Conservation (phyloP, 257 asterid species). For the Cordia subcordata region DNA sequence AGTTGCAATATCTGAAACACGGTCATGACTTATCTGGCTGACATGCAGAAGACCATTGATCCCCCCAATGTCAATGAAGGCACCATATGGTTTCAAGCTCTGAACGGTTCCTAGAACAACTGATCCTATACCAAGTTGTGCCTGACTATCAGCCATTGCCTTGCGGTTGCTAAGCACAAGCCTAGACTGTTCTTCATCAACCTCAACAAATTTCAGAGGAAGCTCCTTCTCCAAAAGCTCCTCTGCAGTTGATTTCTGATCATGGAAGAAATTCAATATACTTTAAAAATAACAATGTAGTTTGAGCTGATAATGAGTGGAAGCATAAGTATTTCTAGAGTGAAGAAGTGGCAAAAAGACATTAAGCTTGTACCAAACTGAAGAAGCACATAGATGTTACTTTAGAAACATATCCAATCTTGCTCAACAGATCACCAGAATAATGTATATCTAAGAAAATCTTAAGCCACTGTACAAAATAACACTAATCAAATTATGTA, state of each 20-base stretch:
- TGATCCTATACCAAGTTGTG: constrained; percentile 94
- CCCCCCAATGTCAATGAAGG: constrained; percentile 95
- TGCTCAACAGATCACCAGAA: not conserved
- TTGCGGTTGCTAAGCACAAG: constrained; percentile 90
- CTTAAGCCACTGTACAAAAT: not conserved
- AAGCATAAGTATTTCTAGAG: too few relatives aligned
- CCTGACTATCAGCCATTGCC: constrained; percentile 98
- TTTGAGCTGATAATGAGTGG: not conserved
- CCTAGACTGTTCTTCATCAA: constrained; percentile 85
- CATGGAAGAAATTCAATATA: constrained; percentile 1
- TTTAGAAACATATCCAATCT: too few relatives aligned
- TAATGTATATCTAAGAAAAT: not conserved
- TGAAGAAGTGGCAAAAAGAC: too few relatives aligned
- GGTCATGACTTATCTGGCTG: constrained; percentile 95
- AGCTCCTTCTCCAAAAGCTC: constrained; percentile 80
- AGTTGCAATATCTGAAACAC: constrained; percentile 81
- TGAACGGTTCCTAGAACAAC: constrained; percentile 90
- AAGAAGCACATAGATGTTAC: too few relatives aligned
- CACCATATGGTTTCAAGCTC: constrained; percentile 96
- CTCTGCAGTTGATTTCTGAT: constrained; percentile 86
- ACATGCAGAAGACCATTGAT: constrained; percentile 91
- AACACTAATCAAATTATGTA: not conserved
- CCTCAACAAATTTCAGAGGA: constrained; percentile 87
- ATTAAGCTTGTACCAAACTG: too few relatives aligned
- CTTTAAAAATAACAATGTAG: not conserved